Conservation (phyloP, 768 basidiomycete species). For the Boletus sp. region DNA sequence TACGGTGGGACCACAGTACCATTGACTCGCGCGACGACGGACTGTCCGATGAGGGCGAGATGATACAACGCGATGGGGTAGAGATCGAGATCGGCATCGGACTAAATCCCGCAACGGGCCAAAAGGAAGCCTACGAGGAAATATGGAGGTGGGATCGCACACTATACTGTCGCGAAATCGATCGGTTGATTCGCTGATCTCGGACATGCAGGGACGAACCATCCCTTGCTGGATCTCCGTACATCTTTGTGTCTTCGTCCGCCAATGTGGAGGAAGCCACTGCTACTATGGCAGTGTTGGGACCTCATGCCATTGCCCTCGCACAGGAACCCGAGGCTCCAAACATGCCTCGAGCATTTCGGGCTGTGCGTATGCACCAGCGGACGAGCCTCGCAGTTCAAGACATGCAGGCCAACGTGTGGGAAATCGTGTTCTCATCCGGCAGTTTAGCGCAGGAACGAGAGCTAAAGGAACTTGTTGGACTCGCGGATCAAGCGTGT, state of each 20-base stretch:
- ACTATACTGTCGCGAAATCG: neutral
- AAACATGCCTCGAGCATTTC: neutral
- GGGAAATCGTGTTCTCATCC: constrained; percentile 17
- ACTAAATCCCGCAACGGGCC: constrained; percentile 22
- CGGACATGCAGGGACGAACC: constrained; percentile 19
- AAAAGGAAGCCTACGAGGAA: constrained; percentile 19
- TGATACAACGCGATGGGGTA: constrained; percentile 18
- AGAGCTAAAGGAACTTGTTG: constrained; percentile 12
- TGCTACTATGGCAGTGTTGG: constrained; percentile 25
- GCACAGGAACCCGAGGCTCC: constrained; percentile 7
- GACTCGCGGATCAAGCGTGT: neutral
- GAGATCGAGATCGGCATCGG: constrained; percentile 27
- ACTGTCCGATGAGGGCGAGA: constrained; percentile 18
- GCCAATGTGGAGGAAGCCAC: constrained; percentile 8
- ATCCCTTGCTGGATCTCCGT: constrained; percentile 10
- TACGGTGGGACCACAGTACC: constrained; percentile 17
- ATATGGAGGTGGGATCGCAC: constrained; percentile 19
- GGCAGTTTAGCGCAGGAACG: constrained; percentile 13
- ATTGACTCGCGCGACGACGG: constrained; percentile 22
- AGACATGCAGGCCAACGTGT: neutral
- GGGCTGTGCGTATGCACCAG: constrained; percentile 19
- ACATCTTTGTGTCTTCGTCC: constrained; percentile 23
- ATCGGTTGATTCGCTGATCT: neutral
- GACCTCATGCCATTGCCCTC: constrained; percentile 24
- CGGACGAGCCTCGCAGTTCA: neutral